Percentiles rank a stretch among this genome's conserved stretches.
These are phyloP conservation scores for Datura wrightii DNA, from an alignment of 257 asterid genomes.

Conservation along the genomic window DNA sequence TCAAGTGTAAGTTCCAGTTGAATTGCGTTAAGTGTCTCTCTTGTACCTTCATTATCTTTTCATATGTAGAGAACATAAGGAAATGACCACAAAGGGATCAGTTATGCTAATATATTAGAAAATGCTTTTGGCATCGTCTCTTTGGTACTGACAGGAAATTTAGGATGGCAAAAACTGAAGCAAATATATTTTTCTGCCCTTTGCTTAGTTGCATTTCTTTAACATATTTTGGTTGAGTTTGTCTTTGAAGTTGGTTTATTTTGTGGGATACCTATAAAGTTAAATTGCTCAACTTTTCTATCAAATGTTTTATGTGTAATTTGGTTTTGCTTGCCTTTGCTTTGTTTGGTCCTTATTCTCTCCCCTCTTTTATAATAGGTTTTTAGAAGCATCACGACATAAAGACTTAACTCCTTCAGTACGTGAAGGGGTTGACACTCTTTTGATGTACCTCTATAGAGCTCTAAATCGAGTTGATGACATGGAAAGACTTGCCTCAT, in stretches of 20 bases:
- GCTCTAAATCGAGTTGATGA: conserved; percentile 73
- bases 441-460: conserved; percentile 87
- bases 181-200: background rate
- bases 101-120: background rate
- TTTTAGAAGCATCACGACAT: conserved; percentile 75
- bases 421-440: conserved; percentile 97
- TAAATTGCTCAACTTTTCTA: background rate
- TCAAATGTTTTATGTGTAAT: background rate
- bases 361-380: conserved; percentile 53
- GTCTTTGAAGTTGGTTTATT: conserved; percentile 19
- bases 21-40: background rate
- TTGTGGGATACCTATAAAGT: conserved; percentile 1
- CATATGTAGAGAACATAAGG: background rate
- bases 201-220: background rate
- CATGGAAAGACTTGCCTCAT: conserved; percentile 94
- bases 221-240: background rate
- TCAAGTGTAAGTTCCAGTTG: conserved; percentile 21
- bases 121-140: conserved; percentile 5
- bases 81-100: conserved; percentile 14
- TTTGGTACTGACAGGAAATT: background rate
- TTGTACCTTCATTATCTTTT: background rate
- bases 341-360: conserved; percentile 28
- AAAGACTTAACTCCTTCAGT: conserved; percentile 68
- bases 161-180: background rate
- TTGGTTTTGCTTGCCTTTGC: conserved; percentile 26